Evolutionary conservation across 2,329 filamentous ascomycete genomes (phyloP), one percentile per base, ranked within the genome.

Genomic region (Gaeumannomyces tritici): DNA sequence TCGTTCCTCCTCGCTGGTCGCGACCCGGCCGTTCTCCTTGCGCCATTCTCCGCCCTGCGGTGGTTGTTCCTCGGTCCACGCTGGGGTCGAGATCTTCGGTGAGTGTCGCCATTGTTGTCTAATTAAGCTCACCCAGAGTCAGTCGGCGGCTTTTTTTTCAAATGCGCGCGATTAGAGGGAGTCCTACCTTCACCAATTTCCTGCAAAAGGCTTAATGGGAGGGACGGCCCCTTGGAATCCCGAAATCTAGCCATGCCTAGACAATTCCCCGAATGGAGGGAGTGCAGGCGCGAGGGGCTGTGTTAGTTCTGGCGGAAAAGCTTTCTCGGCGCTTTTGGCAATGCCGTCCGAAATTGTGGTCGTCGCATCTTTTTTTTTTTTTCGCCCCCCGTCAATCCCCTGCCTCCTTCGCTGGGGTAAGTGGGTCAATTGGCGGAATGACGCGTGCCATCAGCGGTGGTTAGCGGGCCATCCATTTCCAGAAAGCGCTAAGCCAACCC

Each of bases 11-110:
- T 60, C 7, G 28, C 27, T 13, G 42, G 6, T 13, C 42, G 21
- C 8, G 42, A 24, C 42, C 42, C 21, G n/a, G 21, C n/a, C 8
- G 42, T 24, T 51, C n/a, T 51, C n/a, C 42, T 51, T 67, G 84
- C 78, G 27, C 78, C 75, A 62, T 89, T 81, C 67, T 89, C 84
- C 21, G 82, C 82, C 70, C 87, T 90, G 62, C 89, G 82, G 63
- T 83, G 81, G 62, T 89, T 86, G 75, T 89, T 90, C 67, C 88
- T 80, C 1, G 69, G 68, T 62, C 21, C 27, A n/a, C 29, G 56
- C 27, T 13, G 56, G 15, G 56, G 21, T 33, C 15, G 33, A n/a
- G 33, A 60, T 11, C 18, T 47, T 29, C 51, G 60, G 18, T 24
- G 26, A 26, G 42, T 6, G 42, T 21, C 21, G 42, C 42, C 42